Evolutionary conservation across 371 early-diverging fungal genomes (phyloP).

Genomic region (Syncephalastrum sp.): DNA sequence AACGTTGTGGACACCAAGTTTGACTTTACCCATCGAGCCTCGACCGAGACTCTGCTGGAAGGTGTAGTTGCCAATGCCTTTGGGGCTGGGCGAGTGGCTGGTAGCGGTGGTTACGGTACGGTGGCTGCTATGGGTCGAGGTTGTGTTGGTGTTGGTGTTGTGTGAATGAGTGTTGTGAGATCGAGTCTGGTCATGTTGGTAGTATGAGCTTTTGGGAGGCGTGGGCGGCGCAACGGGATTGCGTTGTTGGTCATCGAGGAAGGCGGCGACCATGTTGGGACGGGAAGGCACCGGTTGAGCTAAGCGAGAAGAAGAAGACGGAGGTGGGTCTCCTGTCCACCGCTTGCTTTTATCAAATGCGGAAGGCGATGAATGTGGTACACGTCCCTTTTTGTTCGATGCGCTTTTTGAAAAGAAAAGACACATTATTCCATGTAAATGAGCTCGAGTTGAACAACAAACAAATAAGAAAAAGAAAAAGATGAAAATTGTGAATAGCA

Average conservation of each 20-base stretch:
- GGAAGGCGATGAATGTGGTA: constrained; percentile 11
- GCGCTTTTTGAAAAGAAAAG: constrained; percentile 22
- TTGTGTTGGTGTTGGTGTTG: constrained; percentile 4
- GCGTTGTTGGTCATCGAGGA: constrained; percentile 8
- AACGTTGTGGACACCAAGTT: constrained; percentile 41
- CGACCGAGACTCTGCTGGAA: constrained; percentile 42
- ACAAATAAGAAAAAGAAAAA: too few species aligned
- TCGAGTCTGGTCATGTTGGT: constrained; percentile 1
- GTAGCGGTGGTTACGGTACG: constrained; percentile 12
- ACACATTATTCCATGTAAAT: constrained; percentile 12
- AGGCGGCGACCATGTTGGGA: constrained; percentile 23
- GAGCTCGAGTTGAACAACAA: too few species aligned
- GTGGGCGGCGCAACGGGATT: constrained; percentile 5
- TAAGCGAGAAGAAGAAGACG: constrained; percentile 14
- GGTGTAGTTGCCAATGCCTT: constrained; percentile 38
- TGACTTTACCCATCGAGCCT: constrained; percentile 50
- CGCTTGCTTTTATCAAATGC: constrained; percentile 8
- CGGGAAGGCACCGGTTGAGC: constrained; percentile 11
- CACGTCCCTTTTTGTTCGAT: constrained; percentile 17
- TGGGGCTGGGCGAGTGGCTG: constrained; percentile 14
- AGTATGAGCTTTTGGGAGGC: constrained; percentile 3
- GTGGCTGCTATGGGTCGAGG: constrained; percentile 6
- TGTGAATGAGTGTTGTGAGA: not conserved
- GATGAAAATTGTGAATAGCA: too few species aligned
- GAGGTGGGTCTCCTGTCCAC: constrained; percentile 5